Conservation (phyloP, 140 eudicot species). For the Cichorium intybus region DNA sequence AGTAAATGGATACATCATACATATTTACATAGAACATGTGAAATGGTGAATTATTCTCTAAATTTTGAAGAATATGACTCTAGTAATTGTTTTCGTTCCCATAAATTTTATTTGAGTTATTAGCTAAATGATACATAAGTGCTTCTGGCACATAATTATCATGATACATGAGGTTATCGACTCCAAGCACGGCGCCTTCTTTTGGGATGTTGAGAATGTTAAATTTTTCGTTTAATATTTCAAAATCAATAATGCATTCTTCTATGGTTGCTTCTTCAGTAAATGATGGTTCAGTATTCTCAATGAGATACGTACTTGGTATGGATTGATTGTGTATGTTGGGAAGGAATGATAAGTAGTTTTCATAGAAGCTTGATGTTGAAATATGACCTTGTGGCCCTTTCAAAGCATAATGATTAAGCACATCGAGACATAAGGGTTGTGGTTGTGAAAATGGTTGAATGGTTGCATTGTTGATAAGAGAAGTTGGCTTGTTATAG, state of each 20-base stretch:
- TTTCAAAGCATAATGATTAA: neutral
- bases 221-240: neutral
- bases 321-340: neutral
- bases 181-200: neutral
- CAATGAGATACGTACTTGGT: neutral
- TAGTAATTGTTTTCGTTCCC: neutral
- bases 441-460: neutral
- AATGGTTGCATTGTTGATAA: neutral
- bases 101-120: neutral
- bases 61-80: slow-evolving; percentile 11
- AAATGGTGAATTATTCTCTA: too few species aligned
- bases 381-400: neutral
- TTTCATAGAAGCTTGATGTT: slow-evolving; percentile 5
- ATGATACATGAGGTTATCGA: neutral
- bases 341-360: neutral
- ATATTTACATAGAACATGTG: too few species aligned
- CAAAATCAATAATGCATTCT: neutral
- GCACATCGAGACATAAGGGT: slow-evolving; percentile 18
- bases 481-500: neutral
- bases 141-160: neutral
- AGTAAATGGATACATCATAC: too few species aligned
- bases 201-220: neutral
- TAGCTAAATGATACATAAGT: neutral
- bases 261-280: neutral
- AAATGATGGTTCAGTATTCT: neutral